phyloP scores from a whole-genome alignment of 129 eudicot genomes.

The Mikania micrantha region DNA sequence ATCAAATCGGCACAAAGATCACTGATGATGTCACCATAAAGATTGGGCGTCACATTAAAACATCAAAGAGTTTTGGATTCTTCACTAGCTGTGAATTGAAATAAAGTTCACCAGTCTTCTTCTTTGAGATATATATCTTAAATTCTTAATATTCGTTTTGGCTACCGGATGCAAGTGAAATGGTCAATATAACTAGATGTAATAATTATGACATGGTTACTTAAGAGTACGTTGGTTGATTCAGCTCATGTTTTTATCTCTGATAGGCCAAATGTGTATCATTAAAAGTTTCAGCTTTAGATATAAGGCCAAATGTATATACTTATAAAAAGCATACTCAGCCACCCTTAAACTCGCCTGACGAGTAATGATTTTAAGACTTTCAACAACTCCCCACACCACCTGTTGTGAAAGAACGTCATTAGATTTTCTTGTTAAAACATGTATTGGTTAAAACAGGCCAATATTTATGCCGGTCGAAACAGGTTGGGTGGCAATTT shows the following conservation, averaged over 20 bases:
- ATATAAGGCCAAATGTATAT: no score
- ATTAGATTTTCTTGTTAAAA: not conserved
- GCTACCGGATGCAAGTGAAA: not conserved
- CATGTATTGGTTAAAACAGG: not conserved
- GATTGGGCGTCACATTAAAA: conserved; percentile 95
- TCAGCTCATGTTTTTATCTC: not conserved
- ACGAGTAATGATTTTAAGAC: conserved; percentile 92
- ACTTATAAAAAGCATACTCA: conserved; percentile 74
- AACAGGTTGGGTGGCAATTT: not conserved
- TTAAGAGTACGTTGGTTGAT: not conserved
- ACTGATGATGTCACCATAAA: conserved; percentile 94
- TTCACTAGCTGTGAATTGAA: conserved; percentile 70
- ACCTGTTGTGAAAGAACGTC: conserved; percentile 40
- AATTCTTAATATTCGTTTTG: not conserved
- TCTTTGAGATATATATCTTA: not conserved
- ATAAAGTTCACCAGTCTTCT: conserved; percentile 7
- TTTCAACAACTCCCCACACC: conserved; percentile 98
- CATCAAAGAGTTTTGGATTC: conserved; percentile 97
- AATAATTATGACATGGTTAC: not conserved
- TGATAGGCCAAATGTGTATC: not conserved
- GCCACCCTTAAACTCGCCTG: conserved; percentile 97
- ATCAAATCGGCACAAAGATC: conserved; percentile 98
- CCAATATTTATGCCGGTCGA: not conserved
- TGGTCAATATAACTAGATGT: not conserved
- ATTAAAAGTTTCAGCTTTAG: no score